A percentile compares a stretch with the other conserved stretches of the same genome.
Evolutionary conservation across 192 early-diverging fungal genomes (phyloP).

Genomic region (Chytriomyces confervae): DNA sequence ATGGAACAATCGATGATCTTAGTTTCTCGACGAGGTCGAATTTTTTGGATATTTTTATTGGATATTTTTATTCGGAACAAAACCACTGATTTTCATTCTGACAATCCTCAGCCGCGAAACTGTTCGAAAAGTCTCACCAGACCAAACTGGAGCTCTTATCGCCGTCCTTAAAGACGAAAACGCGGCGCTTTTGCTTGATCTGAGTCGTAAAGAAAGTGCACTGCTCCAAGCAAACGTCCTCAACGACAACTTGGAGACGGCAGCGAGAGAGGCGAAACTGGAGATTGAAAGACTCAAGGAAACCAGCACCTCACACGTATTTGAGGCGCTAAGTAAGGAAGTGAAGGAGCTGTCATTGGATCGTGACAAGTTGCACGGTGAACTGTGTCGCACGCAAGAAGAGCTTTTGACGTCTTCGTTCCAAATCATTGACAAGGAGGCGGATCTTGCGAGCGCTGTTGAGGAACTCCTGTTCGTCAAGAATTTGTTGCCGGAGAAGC

Average conservation of each 20-base stretch:
- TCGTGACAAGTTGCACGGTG: background rate
- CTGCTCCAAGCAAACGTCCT: too few relatives aligned
- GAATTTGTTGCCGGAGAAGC: background rate
- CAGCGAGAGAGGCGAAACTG: background rate
- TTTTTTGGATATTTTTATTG: background rate
- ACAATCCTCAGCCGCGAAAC: background rate
- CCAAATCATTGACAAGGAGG: slow-evolving; percentile 15
- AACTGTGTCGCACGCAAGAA: slow-evolving; percentile 1
- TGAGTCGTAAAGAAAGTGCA: too few relatives aligned
- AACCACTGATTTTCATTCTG: background rate
- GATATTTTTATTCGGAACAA: background rate
- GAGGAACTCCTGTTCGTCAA: slow-evolving; percentile 1
- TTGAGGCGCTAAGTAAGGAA: background rate
- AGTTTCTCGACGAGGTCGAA: background rate
- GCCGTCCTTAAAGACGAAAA: slow-evolving; percentile 22
- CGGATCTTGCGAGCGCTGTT: background rate
- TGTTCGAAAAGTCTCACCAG: background rate
- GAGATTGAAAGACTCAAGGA: background rate
- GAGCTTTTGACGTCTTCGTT: slow-evolving; percentile 16
- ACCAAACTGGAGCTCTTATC: background rate
- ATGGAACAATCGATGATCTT: background rate
- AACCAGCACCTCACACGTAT: background rate
- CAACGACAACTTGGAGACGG: slow-evolving; percentile 10
- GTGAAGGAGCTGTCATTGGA: background rate
- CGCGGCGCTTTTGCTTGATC: background rate